Base-by-base conservation (phyloP, 2,329 filamentous ascomycete species). In the Neofusicoccum ribis region DNA sequence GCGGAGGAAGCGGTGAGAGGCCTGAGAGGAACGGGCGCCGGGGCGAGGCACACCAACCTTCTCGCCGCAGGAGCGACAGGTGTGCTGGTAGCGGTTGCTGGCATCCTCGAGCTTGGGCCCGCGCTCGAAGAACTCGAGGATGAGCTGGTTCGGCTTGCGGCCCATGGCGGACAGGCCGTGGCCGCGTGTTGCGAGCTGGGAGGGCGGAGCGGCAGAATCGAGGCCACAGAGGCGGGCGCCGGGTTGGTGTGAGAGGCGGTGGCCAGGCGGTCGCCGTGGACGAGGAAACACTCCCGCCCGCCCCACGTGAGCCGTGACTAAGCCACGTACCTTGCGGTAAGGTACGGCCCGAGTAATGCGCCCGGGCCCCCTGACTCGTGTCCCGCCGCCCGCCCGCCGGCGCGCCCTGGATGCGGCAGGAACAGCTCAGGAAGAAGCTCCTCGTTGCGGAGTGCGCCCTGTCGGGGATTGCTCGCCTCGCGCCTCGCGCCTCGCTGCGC, bases 51-150 rank as follows among this genome's bases (percentile, higher is more conserved):
- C 36, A 56, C 39, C 49, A 62, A 81, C 80, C 71, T 91, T 90
- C 78, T 95, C 91, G 70, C 92, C 92, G 76, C 92, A 96, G 69
- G 88, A 85, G 77, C 91, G 94, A 86, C 93, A 97, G 12, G 91
- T 95, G 75, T 97, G 92, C 71, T 92, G 89, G 75, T 97, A 97
- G 66, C 93, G 88, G 77, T 96, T 97, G 81, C 91, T 95, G 69
- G 91, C 90, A 80, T 97, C 92, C 74, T 90, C 88, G 72, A 97
- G 85, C 80, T 97, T 97, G 44, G 88, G 86, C 9, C 93, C 93
- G 70, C 93, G 88, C 76, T 91, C 88, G 78, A 97, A 97, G 82
- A 92, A 95, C 79, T 94, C 88, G 77, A 91, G 85, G 76, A 97
- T 93, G 71, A 96, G 84, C 72, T 88, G 88, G 78, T 95, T 94